Base-by-base conservation (phyloP, 129 eudicot species). In the Dittrichia graveolens region DNA sequence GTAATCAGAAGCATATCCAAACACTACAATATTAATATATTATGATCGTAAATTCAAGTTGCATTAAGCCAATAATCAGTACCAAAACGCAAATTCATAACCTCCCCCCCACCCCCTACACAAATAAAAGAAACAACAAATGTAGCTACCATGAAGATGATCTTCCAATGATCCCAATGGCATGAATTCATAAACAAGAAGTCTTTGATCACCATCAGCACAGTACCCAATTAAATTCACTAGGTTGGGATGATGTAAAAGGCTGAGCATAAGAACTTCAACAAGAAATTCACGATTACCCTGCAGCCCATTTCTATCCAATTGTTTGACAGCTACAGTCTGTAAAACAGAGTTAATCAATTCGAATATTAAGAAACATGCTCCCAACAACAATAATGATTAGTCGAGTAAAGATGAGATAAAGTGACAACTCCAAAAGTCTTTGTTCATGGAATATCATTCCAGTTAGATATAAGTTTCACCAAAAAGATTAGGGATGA, bases 201-300 rank as follows among this genome's bases (percentile, higher is more conserved):
- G 95, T 73, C 98, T 80, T 82, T 93, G 98, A 74, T 93, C 98
- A 63, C 98, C 96, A 75, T 93, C 98, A 59, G 98, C 98, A 77
- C 98, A 93, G 66, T 93, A 93, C 42, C 98, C 98, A 39, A 87
- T 80, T 71, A 93, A 80, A 77, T 75, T 93, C 73, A 93, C 98
- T 11, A 93, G 76, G 75, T 89, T 87, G 53, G 92, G 92, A 73
- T 87, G 95, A 79, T 93, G 98, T 37, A 93, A 81, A 80, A 93
- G 98, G 83, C 98, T 93, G 61, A 93, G 96, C 98, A 93, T 93
- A 43, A 93, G 89, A 74, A 93, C 98, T 80, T 93, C 98, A 18
- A 93, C 98, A 3, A 93, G 82, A 78, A 93, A 93, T 69, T 93
- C 98, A 71, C 96, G 84, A 81, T 93, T 93, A 69, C 98, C 98